Evolutionary conservation across 2,329 filamentous ascomycete species (phyloP).

Genomic region (Keithomyces neogunnii): DNA sequence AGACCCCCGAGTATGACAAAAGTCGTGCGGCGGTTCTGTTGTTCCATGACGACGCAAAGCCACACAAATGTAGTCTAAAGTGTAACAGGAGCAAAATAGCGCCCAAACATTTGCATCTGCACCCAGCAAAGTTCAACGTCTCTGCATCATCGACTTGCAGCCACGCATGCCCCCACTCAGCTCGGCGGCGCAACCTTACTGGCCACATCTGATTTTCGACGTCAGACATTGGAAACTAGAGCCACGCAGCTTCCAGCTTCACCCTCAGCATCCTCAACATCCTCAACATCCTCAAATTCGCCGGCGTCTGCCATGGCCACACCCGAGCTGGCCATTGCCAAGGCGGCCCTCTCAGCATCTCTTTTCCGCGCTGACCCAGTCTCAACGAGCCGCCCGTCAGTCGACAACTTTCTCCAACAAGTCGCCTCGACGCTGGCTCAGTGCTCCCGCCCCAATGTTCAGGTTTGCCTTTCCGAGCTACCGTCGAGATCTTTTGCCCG

Average conservation of each 20-base stretch:
- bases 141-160: background rate
- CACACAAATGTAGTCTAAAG: no score
- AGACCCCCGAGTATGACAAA: no score
- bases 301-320: conserved; percentile 45
- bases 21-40: no score
- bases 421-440: conserved; percentile 57
- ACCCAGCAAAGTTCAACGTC: background rate
- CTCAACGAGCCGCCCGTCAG: conserved; percentile 58
- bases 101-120: no score
- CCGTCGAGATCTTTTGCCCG: background rate
- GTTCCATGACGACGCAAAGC: no score
- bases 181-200: background rate
- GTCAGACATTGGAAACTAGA: background rate
- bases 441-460: conserved; percentile 75
- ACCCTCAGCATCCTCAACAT: background rate
- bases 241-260: background rate
- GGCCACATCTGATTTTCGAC: background rate
- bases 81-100: no score
- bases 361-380: conserved; percentile 68
- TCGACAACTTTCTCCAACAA: conserved; percentile 59
- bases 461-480: conserved; percentile 56
- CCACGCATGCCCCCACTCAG: background rate
- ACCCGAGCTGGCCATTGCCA: conserved; percentile 67
- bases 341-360: conserved; percentile 66
- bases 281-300: background rate